Evolutionary conservation across 2,329 filamentous ascomycete genomes (phyloP), one percentile per base, ranked within the genome.

Genomic region (Zarea fungicola): DNA sequence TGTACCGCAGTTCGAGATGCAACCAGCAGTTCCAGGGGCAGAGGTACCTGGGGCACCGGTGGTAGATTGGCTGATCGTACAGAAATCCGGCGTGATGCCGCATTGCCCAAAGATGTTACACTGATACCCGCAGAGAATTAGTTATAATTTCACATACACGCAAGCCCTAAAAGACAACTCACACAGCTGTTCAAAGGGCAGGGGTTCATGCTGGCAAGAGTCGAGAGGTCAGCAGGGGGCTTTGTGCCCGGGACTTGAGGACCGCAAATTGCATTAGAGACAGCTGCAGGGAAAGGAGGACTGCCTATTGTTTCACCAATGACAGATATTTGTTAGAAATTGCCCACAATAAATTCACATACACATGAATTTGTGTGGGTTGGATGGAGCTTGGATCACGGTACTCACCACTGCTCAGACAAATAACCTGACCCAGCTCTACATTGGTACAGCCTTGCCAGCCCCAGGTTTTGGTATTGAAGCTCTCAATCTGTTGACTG

Each of bases 1-100:
- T 5, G 52, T 63, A 10, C 70, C 68, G 41, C 69, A 73, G 57
- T 71, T 70, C 19, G 61, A 66, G 18, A 72, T 66, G 51, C 69
- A 71, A 25, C 65, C 66, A 50, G 66, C 60, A 8, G 52, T 60
- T 7, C 60, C 62, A 1, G 54, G 7, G 6, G 8, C 6, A 37
- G 52, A 49, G 2, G 58, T 63, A 9, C 37, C 31, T 7, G 54
- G 50, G 14, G 49, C 51, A 6, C 18, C 41, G 50, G 46, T 2
- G 56, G 45, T 10, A 53, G 60, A 4, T 10, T 9, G 28, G 3
- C 10, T 23, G 3, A 6, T 11, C 2, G 18, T 34, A 19, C 41
- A 43, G 42, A 7, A 52, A 35, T 43, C 28, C 2, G 21, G 16
- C 13, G 28, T 21, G 8, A 37, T 49, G 29, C 52, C 48, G 28